Base-by-base conservation (phyloP, 2,329 filamentous ascomycete genomes). In the Fusarium stilboides region DNA sequence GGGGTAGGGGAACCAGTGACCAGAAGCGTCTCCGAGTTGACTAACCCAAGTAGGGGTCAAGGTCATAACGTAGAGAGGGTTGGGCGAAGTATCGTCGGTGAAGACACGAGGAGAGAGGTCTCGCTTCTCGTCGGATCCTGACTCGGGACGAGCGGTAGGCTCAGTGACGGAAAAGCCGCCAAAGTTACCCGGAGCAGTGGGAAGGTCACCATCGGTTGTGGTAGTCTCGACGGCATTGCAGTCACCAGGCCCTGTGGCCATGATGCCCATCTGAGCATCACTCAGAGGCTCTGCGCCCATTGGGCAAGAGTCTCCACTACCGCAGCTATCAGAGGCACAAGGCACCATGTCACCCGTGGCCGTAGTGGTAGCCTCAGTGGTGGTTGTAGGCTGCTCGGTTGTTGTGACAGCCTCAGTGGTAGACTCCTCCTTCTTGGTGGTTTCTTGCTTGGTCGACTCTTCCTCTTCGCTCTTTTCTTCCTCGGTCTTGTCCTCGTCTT, bases 271-370 rank as follows among this genome's bases (percentile, higher is more conserved):
- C 0, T 53, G 8, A 2, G 44, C 65, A 8, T 46, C 65, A 13
- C 57, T 71, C 2, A 69, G 62, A 17, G 56, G 50, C 2, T n/a
- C 42, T 2, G 8, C 19, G 0, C 37, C 50, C 40, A 71, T 56
- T 12, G 68, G 65, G 31, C 69, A 72, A 5, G 69, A 40, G 24
- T 56, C 55, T 0, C 36, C 49, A 6, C 51, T 20, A 3, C 61
- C 68, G 17, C 69, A 72, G 8, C 46, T 65, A 7, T 46, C 69
- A 2, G 69, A 46, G 9, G 49, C 55, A 37, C 70, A 72, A 8
- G 57, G 59, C 3, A 10, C 24, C n/a, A 19, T 31, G 17, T 60
- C 12, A 5, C 34, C 54, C 0, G 54, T 47, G 4, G 50, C 56
- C 12, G 62, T 37, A 1, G 68, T 67, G 1, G 68, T 68, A 2